phyloP scores from a whole-genome alignment of 2,329 filamentous ascomycete species.

The Grosmannia penicillata region DNA sequence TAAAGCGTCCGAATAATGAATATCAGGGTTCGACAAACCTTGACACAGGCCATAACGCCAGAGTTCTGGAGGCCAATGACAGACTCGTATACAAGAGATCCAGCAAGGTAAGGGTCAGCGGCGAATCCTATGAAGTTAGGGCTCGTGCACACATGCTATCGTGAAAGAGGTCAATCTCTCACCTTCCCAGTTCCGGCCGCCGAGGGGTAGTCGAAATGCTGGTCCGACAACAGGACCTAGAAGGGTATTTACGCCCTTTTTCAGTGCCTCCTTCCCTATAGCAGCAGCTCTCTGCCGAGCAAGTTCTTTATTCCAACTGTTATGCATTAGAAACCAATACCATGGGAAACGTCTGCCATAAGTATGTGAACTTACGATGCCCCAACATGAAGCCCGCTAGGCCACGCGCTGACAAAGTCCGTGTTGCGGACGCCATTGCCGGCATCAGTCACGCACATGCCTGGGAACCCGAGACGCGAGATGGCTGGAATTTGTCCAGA shows the following conservation, averaged over 20 bases:
- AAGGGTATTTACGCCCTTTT: constrained; percentile 65
- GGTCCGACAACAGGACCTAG: constrained; percentile 63
- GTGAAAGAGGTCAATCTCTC: constrained; percentile 12
- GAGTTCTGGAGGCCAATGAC: constrained; percentile 55
- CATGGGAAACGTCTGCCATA: neutral
- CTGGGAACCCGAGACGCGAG: constrained; percentile 22
- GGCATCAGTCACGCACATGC: constrained; percentile 27
- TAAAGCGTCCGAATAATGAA: too few species aligned
- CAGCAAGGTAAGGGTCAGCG: constrained; percentile 47
- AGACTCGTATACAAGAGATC: constrained; percentile 31
- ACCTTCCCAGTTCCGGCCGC: constrained; percentile 29
- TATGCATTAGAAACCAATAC: neutral
- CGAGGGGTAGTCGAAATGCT: constrained; percentile 41
- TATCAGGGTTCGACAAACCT: constrained; percentile 26
- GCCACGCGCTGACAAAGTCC: constrained; percentile 25
- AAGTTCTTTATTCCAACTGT: constrained; percentile 54
- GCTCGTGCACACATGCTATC: constrained; percentile 2
- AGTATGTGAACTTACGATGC: constrained; percentile 16
- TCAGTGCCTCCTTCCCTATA: constrained; percentile 63
- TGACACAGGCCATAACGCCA: constrained; percentile 55
- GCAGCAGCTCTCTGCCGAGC: constrained; percentile 52
- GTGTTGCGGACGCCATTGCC: constrained; percentile 25
- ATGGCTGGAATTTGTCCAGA: constrained; percentile 5
- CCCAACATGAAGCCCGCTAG: constrained; percentile 24
- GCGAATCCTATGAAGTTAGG: constrained; percentile 10